Evolutionary conservation across 371 early-diverging fungal genomes (phyloP).

Genomic region (Saksenaea oblongispora): DNA sequence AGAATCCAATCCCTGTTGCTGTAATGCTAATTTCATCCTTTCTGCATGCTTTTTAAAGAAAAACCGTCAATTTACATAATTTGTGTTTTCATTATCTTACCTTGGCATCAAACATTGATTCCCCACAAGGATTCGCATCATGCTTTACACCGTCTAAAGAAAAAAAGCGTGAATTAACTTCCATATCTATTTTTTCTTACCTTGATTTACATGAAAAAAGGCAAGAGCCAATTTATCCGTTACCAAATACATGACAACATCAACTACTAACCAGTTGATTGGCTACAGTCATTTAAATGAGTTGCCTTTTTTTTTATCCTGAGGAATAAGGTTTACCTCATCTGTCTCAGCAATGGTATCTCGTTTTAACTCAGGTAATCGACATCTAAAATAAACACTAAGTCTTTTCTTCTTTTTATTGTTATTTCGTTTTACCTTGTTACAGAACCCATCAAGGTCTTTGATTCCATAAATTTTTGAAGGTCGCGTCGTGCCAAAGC

Average conservation of each 20-base stretch:
- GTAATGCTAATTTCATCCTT: background rate
- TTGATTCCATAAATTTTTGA: slow-evolving; percentile 45
- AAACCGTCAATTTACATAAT: slow-evolving; percentile 1
- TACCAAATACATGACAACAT: slow-evolving; percentile 62
- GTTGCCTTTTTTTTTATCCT: background rate
- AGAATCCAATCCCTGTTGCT: background rate
- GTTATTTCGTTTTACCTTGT: slow-evolving; percentile 45
- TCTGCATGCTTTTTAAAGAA: background rate
- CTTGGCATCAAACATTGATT: background rate
- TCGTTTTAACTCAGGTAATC: slow-evolving; percentile 9
- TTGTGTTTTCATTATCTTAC: too few relatives aligned
- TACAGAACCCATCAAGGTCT: slow-evolving; percentile 53
- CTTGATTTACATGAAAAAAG: slow-evolving; percentile 46
- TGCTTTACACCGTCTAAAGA: background rate
- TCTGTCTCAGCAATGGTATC: background rate
- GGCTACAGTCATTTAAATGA: background rate
- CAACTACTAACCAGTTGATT: slow-evolving; percentile 44
- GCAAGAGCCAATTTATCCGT: slow-evolving; percentile 56
- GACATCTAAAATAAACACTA: slow-evolving; percentile 22
- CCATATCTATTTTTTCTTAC: background rate
- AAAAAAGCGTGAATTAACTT: background rate
- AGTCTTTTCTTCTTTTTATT: background rate
- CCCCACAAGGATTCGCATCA: slow-evolving; percentile 10
- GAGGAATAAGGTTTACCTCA: slow-evolving; percentile 2
- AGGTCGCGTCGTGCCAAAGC: slow-evolving; percentile 57